Base-by-base conservation (phyloP, 1,284 basidiomycete genomes). In the Chiua sp. region DNA sequence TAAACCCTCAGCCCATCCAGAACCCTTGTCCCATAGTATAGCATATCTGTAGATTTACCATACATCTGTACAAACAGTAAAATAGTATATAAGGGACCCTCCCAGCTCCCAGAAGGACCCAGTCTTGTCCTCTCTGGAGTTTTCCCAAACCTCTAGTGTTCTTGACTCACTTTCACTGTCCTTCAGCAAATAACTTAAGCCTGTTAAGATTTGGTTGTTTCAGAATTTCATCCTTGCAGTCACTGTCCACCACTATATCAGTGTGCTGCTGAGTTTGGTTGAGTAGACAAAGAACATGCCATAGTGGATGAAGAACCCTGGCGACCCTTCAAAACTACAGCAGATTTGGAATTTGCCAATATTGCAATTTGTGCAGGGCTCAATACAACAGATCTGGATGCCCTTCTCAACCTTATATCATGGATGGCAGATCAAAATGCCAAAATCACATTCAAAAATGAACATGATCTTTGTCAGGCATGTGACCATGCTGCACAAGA, bases 331-430 rank as follows among this genome's bases (percentile, higher is more conserved):
- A 3, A 18, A 20, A 55, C 33, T 2, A 5, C 33, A 11, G 59
- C 42, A 1, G 30, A 61, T 10, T 37, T 61, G 2, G 18, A 61
- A 23, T 61, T 61, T 13, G 48, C 59, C 12, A 16, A 61, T 1
- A n/a, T 55, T 13, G 33, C 33, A 35, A 35, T 3, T 35, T 13
- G 33, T 35, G 33, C 33, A 35, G 33, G 33, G 10, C 20, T 60
- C 5, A 60, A 42, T 4, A 7, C 39, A 6, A 23, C 16, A 3
- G 51, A 60, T 3, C 28, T 60, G 2, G 30, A 60, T 42, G 39
- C 39, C 4, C 30, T 60, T 1, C 59, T 60, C 8, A 3, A 22
- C 15, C 26, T 60, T n/a, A 55, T 60, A 2, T 47, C n/a, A 2
- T 4, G 7, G 12, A 22, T 59, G 15, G 53, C 42, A 1, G 20